These are phyloP conservation scores for Aspergillaceae sp. DNA, from an alignment of 2,329 filamentous ascomycete genomes.

Conservation along the genomic window DNA sequence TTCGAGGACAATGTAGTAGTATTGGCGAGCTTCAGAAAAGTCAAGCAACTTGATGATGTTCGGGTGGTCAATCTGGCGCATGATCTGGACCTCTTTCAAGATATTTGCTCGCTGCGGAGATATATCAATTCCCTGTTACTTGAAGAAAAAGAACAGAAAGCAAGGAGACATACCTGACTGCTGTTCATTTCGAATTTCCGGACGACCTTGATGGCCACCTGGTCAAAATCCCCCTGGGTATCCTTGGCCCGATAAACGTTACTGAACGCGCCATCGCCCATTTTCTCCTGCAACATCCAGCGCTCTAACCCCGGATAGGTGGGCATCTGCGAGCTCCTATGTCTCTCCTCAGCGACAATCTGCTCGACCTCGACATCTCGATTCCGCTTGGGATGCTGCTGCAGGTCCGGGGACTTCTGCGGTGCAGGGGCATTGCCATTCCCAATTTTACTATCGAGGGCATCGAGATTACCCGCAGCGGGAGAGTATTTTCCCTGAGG, in stretches of 20 bases:
- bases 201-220: constrained; percentile 97
- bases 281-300: constrained; percentile 86
- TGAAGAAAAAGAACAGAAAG: constrained; percentile 27
- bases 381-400: constrained; percentile 51
- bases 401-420: constrained; percentile 48
- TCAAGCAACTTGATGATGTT: constrained; percentile 92
- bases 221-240: constrained; percentile 57
- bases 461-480: constrained; percentile 53
- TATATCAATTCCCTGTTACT: background rate
- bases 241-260: constrained; percentile 92
- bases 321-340: constrained; percentile 75
- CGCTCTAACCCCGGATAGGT: constrained; percentile 75
- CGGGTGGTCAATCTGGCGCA: constrained; percentile 91
- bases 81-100: constrained; percentile 96
- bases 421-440: constrained; percentile 58
- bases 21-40: constrained; percentile 86
- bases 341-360: constrained; percentile 85
- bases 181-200: constrained; percentile 99
- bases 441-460: constrained; percentile 53
- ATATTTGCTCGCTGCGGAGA: constrained; percentile 77
- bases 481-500: constrained; percentile 35
- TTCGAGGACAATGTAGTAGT: constrained; percentile 96
- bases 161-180: constrained; percentile 69
- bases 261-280: constrained; percentile 98
- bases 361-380: constrained; percentile 63